These are phyloP conservation scores for Suillus plorans DNA, from an alignment of 768 basidiomycete species.

Conservation along the genomic window DNA sequence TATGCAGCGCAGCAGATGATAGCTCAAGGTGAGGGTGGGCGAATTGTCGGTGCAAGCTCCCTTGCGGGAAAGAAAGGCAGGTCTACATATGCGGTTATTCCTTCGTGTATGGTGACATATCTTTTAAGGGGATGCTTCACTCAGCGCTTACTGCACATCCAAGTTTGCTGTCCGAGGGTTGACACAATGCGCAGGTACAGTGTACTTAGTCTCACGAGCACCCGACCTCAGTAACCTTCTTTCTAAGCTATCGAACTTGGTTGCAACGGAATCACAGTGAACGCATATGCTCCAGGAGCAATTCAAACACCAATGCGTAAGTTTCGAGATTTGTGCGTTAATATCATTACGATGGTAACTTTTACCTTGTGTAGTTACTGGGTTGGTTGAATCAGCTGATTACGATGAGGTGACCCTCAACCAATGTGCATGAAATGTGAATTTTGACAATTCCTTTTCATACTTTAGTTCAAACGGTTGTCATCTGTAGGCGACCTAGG, in stretches of 20 bases:
- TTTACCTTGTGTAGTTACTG: constrained; percentile 13
- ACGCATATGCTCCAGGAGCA: constrained; percentile 34
- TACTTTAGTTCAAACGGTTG: constrained; percentile 13
- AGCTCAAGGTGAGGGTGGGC: constrained; percentile 39
- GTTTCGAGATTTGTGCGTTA: not conserved
- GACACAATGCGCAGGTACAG: constrained; percentile 34
- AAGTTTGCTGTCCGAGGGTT: constrained; percentile 46
- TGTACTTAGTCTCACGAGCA: not conserved
- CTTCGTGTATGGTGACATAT: not conserved
- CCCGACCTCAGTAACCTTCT: not conserved
- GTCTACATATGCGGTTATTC: not conserved
- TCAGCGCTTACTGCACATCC: constrained; percentile 34
- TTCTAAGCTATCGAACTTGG: constrained; percentile 31
- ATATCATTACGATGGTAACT: not conserved
- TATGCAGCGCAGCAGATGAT: constrained; percentile 45
- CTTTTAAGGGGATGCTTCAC: constrained; percentile 26
- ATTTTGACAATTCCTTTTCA: not conserved
- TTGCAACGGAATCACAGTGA: constrained; percentile 30
- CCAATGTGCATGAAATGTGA: not conserved
- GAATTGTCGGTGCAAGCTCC: constrained; percentile 42
- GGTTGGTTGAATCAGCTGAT: constrained; percentile 12
- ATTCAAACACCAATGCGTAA: constrained; percentile 30
- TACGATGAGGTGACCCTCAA: constrained; percentile 15
- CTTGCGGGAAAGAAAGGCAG: constrained; percentile 33
- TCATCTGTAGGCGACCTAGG: constrained; percentile 25